Conservation (phyloP, 2,329 filamentous ascomycete species). For the Corynespora cassiicola region DNA sequence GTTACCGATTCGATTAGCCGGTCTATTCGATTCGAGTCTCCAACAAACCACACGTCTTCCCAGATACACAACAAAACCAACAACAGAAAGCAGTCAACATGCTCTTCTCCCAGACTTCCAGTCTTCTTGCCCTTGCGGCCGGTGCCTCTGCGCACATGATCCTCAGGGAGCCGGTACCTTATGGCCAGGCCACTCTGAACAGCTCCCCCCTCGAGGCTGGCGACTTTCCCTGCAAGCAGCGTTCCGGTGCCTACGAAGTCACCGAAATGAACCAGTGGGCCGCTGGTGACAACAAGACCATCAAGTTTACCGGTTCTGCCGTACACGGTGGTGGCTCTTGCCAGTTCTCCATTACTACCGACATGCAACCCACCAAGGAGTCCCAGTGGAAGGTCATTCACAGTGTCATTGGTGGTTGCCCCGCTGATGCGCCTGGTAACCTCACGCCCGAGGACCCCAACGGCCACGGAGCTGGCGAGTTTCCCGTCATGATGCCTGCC, state of each 20-base stretch:
- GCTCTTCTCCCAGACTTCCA: conserved; percentile 59
- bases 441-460: conserved; percentile 19
- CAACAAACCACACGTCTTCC: no score
- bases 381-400: conserved; percentile 88
- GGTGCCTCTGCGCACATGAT: conserved; percentile 76
- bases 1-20: conserved; percentile 42
- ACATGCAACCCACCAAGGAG: conserved; percentile 64
- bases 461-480: conserved; percentile 65
- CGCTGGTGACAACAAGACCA: conserved; percentile 57
- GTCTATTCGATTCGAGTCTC: no score
- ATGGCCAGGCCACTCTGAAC: conserved; percentile 54
- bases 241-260: conserved; percentile 54
- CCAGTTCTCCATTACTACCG: conserved; percentile 85
- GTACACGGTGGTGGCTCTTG: conserved; percentile 92
- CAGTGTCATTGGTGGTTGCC: conserved; percentile 86
- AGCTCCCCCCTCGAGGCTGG: conserved; percentile 69
- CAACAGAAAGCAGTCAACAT: conserved; percentile 46
- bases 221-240: conserved; percentile 85
- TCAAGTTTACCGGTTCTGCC: conserved; percentile 56
- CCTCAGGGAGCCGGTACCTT: conserved; percentile 73
- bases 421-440: conserved; percentile 61
- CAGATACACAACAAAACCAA: no score
- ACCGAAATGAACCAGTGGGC: conserved; percentile 65
- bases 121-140: conserved; percentile 63
- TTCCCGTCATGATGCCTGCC: conserved; percentile 74